Base-by-base conservation (phyloP, 2,329 filamentous ascomycete genomes). In the Stachybotrys echinatus region DNA sequence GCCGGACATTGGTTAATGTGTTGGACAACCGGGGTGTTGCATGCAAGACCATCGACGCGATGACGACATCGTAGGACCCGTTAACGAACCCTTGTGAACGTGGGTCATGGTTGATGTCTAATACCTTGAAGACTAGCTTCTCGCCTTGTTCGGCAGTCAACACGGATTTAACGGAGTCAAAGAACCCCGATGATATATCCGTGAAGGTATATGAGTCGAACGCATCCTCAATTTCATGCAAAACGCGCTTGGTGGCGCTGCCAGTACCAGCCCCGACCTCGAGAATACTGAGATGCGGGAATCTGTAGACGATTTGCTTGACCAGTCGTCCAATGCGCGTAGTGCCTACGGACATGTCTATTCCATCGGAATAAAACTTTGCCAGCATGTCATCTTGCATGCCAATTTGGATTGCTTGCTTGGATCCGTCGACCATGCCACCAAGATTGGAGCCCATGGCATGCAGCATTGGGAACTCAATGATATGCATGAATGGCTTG, bases 271-370 rank as follows among this genome's bases (percentile, higher is more conserved):
- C 42, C 23, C 42, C 42, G 10, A 37, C 31, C 31, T 37, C 31
- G 31, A 37, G 31, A 17, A 37, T 37, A 17, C 17, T 37, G 10
- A 37, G 8, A 37, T 37, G 31, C 8, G 31, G 31, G 31, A 49
- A 50, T 38, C 52, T 47, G n/a, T 45, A 47, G 14, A 42, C 42
- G 14, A 54, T 49, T 27, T 54, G 52, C 47, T 48, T 47, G 20
- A 46, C 45, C n/a, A 50, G 39, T 23, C 21, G 8, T 12, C 21
- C 42, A 14, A 45, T 12, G 22, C 12, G 12, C 20, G 12, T 23
- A 8, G 18, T 20, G 42, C 18, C 23, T 18, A 7, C 12, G 7
- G 42, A 19, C 20, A 45, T 12, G 22, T 23, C 21, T 12, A 45
- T 23, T 20, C 42, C 21, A 7, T 45, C 10, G 8, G n/a, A 18